phyloP scores from a whole-genome alignment of 208 protist species.

The Trypanosoma scelopori region DNA sequence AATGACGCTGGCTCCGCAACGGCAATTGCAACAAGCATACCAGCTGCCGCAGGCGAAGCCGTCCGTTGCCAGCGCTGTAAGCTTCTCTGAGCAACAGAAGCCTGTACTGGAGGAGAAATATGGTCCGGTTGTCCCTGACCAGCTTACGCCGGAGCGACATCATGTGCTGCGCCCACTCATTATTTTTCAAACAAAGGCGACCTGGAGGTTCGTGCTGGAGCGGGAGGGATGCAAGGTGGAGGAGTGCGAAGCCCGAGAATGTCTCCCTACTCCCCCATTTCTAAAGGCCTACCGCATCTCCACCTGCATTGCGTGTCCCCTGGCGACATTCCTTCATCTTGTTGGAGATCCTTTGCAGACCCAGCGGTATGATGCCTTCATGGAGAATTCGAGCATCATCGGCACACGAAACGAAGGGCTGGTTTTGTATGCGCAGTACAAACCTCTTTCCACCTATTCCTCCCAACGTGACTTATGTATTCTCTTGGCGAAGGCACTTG shows the following conservation, averaged over 20 bases:
- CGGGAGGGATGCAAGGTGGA: constrained; percentile 26
- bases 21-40: neutral
- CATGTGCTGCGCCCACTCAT: constrained; percentile 12
- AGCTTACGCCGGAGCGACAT: neutral
- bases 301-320: constrained; percentile 15
- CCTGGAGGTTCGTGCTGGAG: neutral
- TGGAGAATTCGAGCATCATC: constrained; percentile 5
- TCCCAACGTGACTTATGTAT: constrained; percentile 21
- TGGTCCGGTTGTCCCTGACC: neutral
- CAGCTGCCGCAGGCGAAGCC: neutral
- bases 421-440: constrained; percentile 14
- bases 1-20: constrained; percentile 1
- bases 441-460: neutral
- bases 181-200: neutral
- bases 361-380: constrained; percentile 19
- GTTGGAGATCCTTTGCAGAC: constrained; percentile 24
- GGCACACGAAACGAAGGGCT: constrained; percentile 3
- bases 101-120: neutral
- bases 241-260: constrained; percentile 18
- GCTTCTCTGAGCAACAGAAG: neutral
- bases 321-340: constrained; percentile 25
- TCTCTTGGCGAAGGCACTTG: neutral
- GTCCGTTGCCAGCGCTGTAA: neutral
- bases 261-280: constrained; percentile 9
- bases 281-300: constrained; percentile 29